Percentiles rank a stretch among this genome's conserved stretches.
Evolutionary conservation across 306 rosid genomes (phyloP).

Genomic region (Sindora glabra): DNA sequence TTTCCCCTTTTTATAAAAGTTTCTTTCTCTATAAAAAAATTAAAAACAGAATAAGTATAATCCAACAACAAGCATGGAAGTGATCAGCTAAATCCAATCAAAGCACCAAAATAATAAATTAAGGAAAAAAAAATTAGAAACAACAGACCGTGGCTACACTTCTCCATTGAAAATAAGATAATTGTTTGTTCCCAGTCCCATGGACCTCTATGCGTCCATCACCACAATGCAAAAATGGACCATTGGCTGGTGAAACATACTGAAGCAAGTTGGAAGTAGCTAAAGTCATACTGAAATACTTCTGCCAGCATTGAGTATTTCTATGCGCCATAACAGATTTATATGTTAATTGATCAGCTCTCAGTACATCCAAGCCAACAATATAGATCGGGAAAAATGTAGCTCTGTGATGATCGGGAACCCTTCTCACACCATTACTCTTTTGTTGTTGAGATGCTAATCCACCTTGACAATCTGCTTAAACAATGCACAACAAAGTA

Average conservation of each 20-base stretch:
- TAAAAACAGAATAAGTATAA: too few species aligned
- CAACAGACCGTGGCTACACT: slow-evolving; percentile 66
- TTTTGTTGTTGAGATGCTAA: slow-evolving; percentile 17
- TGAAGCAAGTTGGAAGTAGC: slow-evolving; percentile 49
- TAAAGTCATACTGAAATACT: slow-evolving; percentile 62
- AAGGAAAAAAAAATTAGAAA: slow-evolving; percentile 17
- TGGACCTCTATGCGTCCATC: slow-evolving; percentile 62
- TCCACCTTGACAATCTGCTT: slow-evolving; percentile 44
- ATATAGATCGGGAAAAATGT: slow-evolving; percentile 55
- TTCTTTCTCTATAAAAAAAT: too few species aligned
- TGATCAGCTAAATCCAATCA: slow-evolving; percentile 1
- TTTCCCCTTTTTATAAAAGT: too few species aligned
- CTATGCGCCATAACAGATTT: slow-evolving; percentile 42
- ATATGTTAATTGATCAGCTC: slow-evolving; percentile 43
- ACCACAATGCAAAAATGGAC: slow-evolving; percentile 36
- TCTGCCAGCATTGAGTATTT: slow-evolving; percentile 59
- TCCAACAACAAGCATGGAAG: too few species aligned
- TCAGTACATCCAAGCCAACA: slow-evolving; percentile 68
- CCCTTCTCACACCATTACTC: slow-evolving; percentile 33
- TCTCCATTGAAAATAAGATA: slow-evolving; percentile 69
- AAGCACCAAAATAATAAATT: slow-evolving; percentile 14
- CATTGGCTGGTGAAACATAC: slow-evolving; percentile 37
- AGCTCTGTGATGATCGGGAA: slow-evolving; percentile 30
- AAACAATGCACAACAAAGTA: slow-evolving; percentile 5
- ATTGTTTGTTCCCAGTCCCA: slow-evolving; percentile 55